Conservation (phyloP, 129 eudicot species). For the Artemisia tridentata region DNA sequence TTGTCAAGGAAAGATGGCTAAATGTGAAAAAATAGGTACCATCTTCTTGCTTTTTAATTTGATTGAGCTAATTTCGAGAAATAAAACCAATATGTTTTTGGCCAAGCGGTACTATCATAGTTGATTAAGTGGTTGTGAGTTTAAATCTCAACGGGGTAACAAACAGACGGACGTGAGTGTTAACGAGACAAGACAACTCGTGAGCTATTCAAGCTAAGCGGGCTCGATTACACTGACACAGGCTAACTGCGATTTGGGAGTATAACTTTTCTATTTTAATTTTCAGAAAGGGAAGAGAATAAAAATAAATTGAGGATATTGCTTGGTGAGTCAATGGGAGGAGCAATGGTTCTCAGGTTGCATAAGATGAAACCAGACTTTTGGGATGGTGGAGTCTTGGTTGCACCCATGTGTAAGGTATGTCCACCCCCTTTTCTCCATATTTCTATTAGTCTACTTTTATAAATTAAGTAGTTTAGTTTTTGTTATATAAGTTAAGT, state of each 20-base stretch:
- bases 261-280: not conserved
- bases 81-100: not conserved
- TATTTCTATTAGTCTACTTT: conserved; percentile 7
- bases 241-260: not conserved
- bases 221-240: no score
- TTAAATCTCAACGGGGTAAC: not conserved
- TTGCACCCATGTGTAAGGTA: conserved; percentile 99
- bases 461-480: not conserved
- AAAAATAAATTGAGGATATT: conserved; percentile 55
- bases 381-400: conserved; percentile 92
- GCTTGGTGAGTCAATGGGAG: conserved; percentile 98
- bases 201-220: no score
- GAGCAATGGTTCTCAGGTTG: conserved; percentile 75
- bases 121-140: no score
- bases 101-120: no score
- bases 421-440: not conserved
- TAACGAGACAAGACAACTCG: no score
- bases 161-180: not conserved
- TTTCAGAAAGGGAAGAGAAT: conserved; percentile 57
- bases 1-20: no score
- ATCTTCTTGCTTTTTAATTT: not conserved
- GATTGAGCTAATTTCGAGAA: not conserved
- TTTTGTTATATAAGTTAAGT: no score
- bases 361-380: conserved; percentile 67
- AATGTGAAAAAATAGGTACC: not conserved